Percentiles rank a stretch among this genome's conserved stretches.
Conservation (phyloP, 1,139 yeast genomes). For the Candida pseudocylindracea region DNA sequence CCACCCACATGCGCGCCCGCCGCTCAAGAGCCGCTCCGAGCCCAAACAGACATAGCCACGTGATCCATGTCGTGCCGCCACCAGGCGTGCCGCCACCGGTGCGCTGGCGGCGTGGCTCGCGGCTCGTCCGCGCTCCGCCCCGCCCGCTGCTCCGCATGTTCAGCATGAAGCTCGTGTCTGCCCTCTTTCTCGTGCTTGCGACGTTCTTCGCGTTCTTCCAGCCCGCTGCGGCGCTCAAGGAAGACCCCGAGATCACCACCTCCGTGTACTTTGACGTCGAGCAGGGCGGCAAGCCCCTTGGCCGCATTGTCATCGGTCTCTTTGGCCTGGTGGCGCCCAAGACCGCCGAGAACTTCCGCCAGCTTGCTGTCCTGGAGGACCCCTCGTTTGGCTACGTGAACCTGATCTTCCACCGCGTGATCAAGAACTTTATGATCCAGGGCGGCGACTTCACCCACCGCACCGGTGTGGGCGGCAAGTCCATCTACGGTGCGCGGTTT, state of each 20-base stretch:
- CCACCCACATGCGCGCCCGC: too few relatives aligned
- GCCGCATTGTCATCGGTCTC: slow-evolving; percentile 47
- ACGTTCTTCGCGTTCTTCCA: slow-evolving; percentile 6
- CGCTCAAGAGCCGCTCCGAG: too few relatives aligned
- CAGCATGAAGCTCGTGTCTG: slow-evolving; percentile 10
- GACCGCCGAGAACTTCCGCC: slow-evolving; percentile 34
- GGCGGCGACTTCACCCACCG: slow-evolving; percentile 43
- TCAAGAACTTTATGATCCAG: slow-evolving; percentile 35
- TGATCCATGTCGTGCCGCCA: too few relatives aligned
- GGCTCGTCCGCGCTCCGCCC: too few relatives aligned
- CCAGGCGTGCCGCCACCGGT: too few relatives aligned
- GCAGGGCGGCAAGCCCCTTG: slow-evolving; percentile 53
- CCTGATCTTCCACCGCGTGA: slow-evolving; percentile 27
- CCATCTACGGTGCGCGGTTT: slow-evolving; percentile 33
- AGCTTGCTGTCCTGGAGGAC: slow-evolving; percentile 36
- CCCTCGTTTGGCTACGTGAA: slow-evolving; percentile 27
- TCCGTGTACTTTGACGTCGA: slow-evolving; percentile 74
- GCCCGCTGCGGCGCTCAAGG: slow-evolving; percentile 10
- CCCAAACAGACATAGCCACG: too few relatives aligned
- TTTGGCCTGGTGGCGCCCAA: slow-evolving; percentile 47
- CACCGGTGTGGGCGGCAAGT: slow-evolving; percentile 36
- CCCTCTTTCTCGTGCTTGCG: slow-evolving; percentile 7
- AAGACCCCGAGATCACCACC: slow-evolving; percentile 39
- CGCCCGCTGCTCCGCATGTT: too few relatives aligned
- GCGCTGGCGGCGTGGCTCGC: too few relatives aligned